Evolutionary conservation across 179 eudicot species (phyloP).

Genomic region (Silene noctiflora): DNA sequence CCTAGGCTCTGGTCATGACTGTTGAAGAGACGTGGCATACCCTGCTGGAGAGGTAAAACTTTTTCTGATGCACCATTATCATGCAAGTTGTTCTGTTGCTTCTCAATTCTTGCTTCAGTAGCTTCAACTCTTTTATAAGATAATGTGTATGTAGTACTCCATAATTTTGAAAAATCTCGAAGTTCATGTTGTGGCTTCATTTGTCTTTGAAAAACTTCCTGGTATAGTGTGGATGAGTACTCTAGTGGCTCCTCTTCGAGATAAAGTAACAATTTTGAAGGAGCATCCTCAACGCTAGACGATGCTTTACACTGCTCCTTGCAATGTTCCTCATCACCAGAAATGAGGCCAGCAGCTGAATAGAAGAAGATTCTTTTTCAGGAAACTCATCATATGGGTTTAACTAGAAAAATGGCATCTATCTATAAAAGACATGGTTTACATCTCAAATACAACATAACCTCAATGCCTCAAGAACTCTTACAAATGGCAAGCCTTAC

Average conservation of each 20-base stretch:
- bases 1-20: constrained; percentile 36
- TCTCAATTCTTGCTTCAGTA: constrained; percentile 22
- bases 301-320: constrained; percentile 25
- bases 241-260: constrained; percentile 64
- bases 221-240: constrained; percentile 55
- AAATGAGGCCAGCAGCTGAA: constrained; percentile 23
- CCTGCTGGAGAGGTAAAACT: constrained; percentile 25
- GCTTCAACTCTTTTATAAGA: constrained; percentile 45
- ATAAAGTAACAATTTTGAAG: constrained; percentile 55
- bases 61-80: constrained; percentile 27
- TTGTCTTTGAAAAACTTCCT: constrained; percentile 55
- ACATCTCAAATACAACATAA: not conserved
- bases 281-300: constrained; percentile 26
- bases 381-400: not conserved
- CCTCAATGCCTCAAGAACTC: not conserved
- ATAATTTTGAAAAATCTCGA: constrained; percentile 39
- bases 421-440: constrained; percentile 1
- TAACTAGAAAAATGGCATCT: not conserved
- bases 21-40: constrained; percentile 40
- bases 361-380: not conserved
- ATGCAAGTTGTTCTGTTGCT: constrained; percentile 21
- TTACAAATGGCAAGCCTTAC: not conserved
- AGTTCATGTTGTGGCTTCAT: constrained; percentile 39
- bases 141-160: constrained; percentile 57
- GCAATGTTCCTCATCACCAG: constrained; percentile 13